phyloP scores from a whole-genome alignment of 768 basidiomycete genomes.

The Fistulinella prunicolor region DNA sequence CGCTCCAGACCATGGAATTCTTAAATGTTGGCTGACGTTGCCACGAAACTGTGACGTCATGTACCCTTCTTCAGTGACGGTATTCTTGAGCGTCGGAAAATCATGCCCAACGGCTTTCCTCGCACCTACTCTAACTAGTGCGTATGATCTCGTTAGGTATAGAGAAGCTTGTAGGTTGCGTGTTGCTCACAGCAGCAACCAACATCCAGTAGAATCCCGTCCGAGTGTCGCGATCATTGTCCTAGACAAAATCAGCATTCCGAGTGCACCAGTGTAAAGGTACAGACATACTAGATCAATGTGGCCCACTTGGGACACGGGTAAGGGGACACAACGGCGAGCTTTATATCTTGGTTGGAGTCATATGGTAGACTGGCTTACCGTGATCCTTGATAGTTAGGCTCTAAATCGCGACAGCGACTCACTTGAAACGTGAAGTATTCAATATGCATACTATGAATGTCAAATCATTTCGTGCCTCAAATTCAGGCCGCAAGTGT shows the following conservation, averaged over 20 bases:
- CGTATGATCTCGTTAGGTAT: not conserved
- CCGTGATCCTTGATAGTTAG: too few species aligned
- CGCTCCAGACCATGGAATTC: conserved; percentile 61
- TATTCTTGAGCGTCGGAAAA: conserved; percentile 37
- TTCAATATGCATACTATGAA: too few species aligned
- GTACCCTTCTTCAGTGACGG: conserved; percentile 40
- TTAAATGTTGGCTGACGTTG: conserved; percentile 14
- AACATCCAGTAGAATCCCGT: conserved; percentile 42
- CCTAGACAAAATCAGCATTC: conserved; percentile 1
- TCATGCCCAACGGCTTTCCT: conserved; percentile 42
- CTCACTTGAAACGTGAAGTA: too few species aligned
- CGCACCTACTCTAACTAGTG: conserved; percentile 32
- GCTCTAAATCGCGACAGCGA: too few species aligned
- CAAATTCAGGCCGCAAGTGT: too few species aligned
- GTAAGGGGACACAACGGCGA: too few species aligned
- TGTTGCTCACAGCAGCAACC: conserved; percentile 42
- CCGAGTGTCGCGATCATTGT: conserved; percentile 10
- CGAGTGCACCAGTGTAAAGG: not conserved
- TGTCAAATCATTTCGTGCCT: too few species aligned
- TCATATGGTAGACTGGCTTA: too few species aligned
- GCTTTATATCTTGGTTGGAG: too few species aligned
- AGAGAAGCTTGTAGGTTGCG: not conserved
- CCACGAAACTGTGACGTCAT: not conserved
- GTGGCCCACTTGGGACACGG: too few species aligned
- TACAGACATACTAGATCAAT: too few species aligned